Percentiles rank a stretch among this genome's conserved stretches.
phyloP scores from a whole-genome alignment of 2,329 filamentous ascomycete genomes.

The Leptographium radiaticola region DNA sequence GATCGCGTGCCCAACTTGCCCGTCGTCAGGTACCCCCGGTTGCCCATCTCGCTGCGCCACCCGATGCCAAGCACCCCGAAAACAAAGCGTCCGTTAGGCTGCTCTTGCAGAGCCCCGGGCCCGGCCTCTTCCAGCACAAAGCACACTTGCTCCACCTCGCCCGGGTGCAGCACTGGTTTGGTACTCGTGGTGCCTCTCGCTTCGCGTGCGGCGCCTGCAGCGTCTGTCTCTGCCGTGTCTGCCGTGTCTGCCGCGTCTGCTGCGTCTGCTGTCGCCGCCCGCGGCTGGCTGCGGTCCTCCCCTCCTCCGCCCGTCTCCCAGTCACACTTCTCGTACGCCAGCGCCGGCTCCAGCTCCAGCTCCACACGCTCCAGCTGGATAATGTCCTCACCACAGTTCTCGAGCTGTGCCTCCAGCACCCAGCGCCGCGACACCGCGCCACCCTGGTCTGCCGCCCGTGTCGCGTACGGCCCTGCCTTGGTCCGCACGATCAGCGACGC shows the following conservation, averaged over 20 bases:
- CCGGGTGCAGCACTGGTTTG: constrained; percentile 45
- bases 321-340: constrained; percentile 42
- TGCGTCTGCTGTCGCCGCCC: constrained; percentile 7
- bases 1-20: constrained; percentile 56
- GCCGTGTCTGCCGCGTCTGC: background rate
- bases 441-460: constrained; percentile 22
- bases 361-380: constrained; percentile 62
- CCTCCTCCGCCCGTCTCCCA: constrained; percentile 26
- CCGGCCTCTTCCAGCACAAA: constrained; percentile 42
- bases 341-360: constrained; percentile 38
- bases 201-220: too few relatives aligned
- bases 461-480: constrained; percentile 52
- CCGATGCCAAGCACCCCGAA: constrained; percentile 76
- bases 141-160: constrained; percentile 53
- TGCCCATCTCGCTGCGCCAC: constrained; percentile 85
- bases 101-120: constrained; percentile 16
- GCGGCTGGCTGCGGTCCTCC: background rate
- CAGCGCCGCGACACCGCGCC: constrained; percentile 31
- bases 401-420: constrained; percentile 84
- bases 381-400: constrained; percentile 79
- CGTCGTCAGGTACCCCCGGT: constrained; percentile 74
- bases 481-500: constrained; percentile 80
- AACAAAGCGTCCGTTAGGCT: constrained; percentile 30
- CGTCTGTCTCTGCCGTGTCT: background rate
- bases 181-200: constrained; percentile 11